Conservation (phyloP, 179 eudicot genomes). For the Gypsophila paniculata region DNA sequence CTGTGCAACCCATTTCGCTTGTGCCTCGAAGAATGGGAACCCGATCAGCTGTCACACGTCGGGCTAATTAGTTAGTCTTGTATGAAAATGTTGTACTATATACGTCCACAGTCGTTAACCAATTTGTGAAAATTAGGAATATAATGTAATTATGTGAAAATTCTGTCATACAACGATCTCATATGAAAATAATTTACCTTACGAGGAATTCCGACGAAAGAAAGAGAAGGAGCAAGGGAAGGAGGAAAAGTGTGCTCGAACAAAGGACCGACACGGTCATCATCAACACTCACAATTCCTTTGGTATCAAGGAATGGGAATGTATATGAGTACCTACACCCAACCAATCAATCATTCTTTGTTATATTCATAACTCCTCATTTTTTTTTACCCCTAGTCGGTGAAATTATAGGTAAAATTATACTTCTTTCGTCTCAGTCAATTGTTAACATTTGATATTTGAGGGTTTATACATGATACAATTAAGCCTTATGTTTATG, state of each 20-base stretch:
- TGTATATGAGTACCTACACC: slow-evolving; percentile 54
- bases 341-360: neutral
- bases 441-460: too few species aligned
- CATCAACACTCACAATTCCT: slow-evolving; percentile 66
- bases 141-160: too few species aligned
- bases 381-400: too few species aligned
- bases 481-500: too few species aligned
- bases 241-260: slow-evolving; percentile 82
- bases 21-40: slow-evolving; percentile 82
- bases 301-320: slow-evolving; percentile 88
- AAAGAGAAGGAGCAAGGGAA: slow-evolving; percentile 70
- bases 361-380: slow-evolving; percentile 10
- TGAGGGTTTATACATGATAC: too few species aligned
- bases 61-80: neutral
- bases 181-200: slow-evolving; percentile 37
- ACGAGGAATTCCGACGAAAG: slow-evolving; percentile 70
- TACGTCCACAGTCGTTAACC: too few species aligned
- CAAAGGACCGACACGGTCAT: slow-evolving; percentile 72
- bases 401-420: too few species aligned
- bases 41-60: slow-evolving; percentile 47
- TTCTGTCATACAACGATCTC: too few species aligned
- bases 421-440: too few species aligned
- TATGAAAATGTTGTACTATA: neutral
- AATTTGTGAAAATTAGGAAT: too few species aligned
- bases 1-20: slow-evolving; percentile 83